Evolutionary conservation across 768 basidiomycete genomes (phyloP), one percentile per base, ranked within the genome.

Genomic region (Thelephora aurantiotincta): DNA sequence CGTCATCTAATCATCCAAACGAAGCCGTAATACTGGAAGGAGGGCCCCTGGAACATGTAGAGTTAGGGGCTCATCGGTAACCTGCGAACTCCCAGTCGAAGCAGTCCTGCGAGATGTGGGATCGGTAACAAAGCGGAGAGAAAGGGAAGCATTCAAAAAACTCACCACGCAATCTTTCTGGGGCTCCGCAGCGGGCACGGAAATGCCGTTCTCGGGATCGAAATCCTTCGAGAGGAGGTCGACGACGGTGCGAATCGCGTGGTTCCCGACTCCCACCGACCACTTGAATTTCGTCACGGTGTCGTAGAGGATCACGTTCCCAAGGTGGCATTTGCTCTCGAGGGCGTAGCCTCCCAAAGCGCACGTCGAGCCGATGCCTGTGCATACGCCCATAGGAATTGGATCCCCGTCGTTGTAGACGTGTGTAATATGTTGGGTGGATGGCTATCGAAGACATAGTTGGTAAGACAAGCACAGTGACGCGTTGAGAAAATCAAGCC

Each of bases 371-470:
- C 86, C 57, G 1, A 85, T 67, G 12, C 88, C 88, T 48, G 76
- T 91, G 63, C 89, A 91, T 6, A 78, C 81, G 33, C 86, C 86
- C 80, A 89, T 89, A 16, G 93, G 77, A 45, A 97, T 86, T 5
- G 93, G 93, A 63, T 98, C 93, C 22, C 92, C 93, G 18, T 83
- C 94, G 58, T 96, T 88, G 63, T 86, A 96, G 23, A 98, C 70
- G 61, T 97, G 93, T 0, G 86, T 92, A 51, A 96, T 72, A 54
- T 86, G 85, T 13, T 82, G 77, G 9, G 73, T 73, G 6, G 79
- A 81, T 33, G 83, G 84, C 80, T 84, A 53, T 13, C 37, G 11
- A 22, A 18, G 13, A 16, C 26, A 46, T 19, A 12, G 44, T 47
- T 5, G 23, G 6, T 19, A 33, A 33, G 43, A 12, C 9, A 16